Base-by-base conservation (phyloP, 768 basidiomycete genomes). In the Gymnopilus dilepis region DNA sequence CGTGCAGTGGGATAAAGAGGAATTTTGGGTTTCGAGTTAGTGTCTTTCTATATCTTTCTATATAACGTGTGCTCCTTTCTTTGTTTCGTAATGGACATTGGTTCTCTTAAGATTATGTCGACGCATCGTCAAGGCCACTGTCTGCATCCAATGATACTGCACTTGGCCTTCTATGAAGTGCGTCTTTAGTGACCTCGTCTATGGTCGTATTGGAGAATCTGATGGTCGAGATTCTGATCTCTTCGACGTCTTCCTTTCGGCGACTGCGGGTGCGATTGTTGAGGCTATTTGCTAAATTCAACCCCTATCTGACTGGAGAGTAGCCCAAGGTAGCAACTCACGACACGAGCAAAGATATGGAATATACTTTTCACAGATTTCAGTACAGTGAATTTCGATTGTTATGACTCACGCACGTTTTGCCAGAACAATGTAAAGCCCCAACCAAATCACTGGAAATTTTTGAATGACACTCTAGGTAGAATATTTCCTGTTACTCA, bases 1-100 rank as follows among this genome's bases (percentile, higher is more conserved):
- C 65, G 77, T 91, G 21, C 84, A 86, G 22, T 90, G 86, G 85
- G 81, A 91, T 24, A 80, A 81, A 43, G 69, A 72, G 5, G 64
- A 67, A 6, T 79, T 76, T 63, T 68, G 66, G 47, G 74, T 84
- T 41, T 24, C 31, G 5, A 42, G 17, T 24, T 54, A 40, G 40
- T 24, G 17, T 40, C 37, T 24, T 26, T 40, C 37, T 37, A 33
- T 12, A 6, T n/a, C n/a, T n/a, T n/a, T n/a, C n/a, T n/a, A n/a
- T n/a, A n/a, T n/a, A n/a, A n/a, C n/a, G n/a, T n/a, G n/a, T n/a
- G n/a, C n/a, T n/a, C n/a, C n/a, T n/a, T n/a, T n/a, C n/a, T n/a
- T n/a, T n/a, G n/a, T n/a, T n/a, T n/a, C n/a, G n/a, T n/a, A n/a
- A n/a, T n/a, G n/a, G n/a, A n/a, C n/a, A n/a, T n/a, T n/a, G n/a